Conservation (phyloP, 2,329 filamentous ascomycete species). For the Endoconidiophora laricicola region DNA sequence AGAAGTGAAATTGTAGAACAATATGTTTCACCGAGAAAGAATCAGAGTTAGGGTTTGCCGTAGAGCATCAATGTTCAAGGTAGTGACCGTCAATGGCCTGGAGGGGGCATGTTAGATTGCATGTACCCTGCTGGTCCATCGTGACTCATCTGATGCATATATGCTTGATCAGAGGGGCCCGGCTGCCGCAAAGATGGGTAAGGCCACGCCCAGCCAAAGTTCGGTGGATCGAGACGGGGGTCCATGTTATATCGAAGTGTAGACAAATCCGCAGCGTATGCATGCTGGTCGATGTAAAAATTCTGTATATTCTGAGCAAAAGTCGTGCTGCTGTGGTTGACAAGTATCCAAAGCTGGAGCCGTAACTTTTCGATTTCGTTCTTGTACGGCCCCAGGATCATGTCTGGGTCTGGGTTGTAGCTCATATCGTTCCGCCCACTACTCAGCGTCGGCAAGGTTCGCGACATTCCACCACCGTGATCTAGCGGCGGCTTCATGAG, state of each 20-base stretch:
- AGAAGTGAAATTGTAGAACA: background rate
- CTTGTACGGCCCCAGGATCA: constrained; percentile 1
- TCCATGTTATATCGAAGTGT: background rate
- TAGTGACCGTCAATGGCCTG: background rate
- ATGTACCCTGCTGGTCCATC: background rate
- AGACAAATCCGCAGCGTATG: background rate
- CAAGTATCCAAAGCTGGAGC: constrained; percentile 7
- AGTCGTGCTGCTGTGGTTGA: background rate
- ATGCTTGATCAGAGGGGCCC: background rate
- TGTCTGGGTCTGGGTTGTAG: background rate
- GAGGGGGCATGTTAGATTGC: background rate
- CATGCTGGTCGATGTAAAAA: background rate
- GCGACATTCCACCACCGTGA: background rate
- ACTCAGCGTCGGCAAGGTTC: background rate
- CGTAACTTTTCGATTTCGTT: constrained; percentile 10
- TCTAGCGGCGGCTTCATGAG: background rate
- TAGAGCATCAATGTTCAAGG: background rate
- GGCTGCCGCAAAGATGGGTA: background rate
- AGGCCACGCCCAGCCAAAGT: background rate
- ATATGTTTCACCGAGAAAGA: background rate
- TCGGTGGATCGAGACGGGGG: background rate
- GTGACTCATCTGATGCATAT: constrained; percentile 1
- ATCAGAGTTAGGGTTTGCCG: background rate
- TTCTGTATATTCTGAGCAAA: constrained; percentile 1
- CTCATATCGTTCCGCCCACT: background rate